phyloP scores from a whole-genome alignment of 192 early-diverging fungal genomes.

The Gaertneriomyces semiglobifer region DNA sequence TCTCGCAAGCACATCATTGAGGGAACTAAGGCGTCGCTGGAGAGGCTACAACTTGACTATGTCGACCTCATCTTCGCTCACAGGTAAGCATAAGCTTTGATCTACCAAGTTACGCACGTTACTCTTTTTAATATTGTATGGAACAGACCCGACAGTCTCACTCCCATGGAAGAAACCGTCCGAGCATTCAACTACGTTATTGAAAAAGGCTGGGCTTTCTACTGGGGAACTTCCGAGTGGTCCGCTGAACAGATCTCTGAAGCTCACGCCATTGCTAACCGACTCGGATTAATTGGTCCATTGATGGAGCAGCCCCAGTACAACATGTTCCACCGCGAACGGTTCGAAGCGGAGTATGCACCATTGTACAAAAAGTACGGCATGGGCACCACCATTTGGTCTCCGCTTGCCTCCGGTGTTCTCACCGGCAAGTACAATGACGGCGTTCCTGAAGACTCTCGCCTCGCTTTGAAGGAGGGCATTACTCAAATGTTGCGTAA shows the following conservation, averaged over 20 bases:
- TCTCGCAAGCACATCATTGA: constrained; percentile 85
- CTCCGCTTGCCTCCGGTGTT: constrained; percentile 66
- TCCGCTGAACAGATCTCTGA: constrained; percentile 70
- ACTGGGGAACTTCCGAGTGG: constrained; percentile 86
- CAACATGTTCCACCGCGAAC: constrained; percentile 80
- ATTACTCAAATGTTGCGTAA: constrained; percentile 56
- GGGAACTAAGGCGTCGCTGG: constrained; percentile 67
- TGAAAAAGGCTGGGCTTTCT: constrained; percentile 74
- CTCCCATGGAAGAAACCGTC: constrained; percentile 84
- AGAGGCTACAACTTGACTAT: constrained; percentile 70
- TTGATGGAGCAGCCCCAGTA: constrained; percentile 77
- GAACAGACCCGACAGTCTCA: constrained; percentile 65
- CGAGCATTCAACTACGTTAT: constrained; percentile 81
- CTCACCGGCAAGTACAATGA: constrained; percentile 72
- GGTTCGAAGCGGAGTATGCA: constrained; percentile 67
- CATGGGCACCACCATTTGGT: constrained; percentile 75
- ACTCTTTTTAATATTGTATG: constrained; percentile 13
- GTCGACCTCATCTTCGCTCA: constrained; percentile 34
- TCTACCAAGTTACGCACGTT: background rate
- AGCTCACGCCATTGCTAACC: constrained; percentile 66
- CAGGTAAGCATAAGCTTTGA: background rate
- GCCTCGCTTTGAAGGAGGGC: constrained; percentile 61
- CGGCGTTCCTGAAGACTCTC: constrained; percentile 63
- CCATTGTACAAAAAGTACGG: constrained; percentile 66
- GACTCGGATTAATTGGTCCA: constrained; percentile 65